Evolutionary conservation across 371 early-diverging fungal species (phyloP), one percentile per base, ranked within the genome.

Genomic region (Pancytospora philotis): DNA sequence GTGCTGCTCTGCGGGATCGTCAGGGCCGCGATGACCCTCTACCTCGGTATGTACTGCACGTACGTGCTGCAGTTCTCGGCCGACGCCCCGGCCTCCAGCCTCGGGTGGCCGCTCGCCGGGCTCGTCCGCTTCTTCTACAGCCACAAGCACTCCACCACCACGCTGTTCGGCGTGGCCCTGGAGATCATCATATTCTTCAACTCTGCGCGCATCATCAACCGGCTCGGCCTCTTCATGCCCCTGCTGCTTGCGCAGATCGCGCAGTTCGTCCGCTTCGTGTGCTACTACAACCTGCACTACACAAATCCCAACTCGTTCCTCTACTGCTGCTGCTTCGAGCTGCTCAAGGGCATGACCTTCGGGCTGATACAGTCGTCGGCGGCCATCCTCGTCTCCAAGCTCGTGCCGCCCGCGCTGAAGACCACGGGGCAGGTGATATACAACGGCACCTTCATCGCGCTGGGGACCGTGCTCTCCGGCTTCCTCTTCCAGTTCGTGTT

Each of bases 1-100:
- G 80, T 82, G 70, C 68, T 82, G 13, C 53, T 82, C 30, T 78
- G 77, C 63, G 83, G 83, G 35, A 71, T 82, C n/a, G 71, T 79
- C 2, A 30, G 83, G 50, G 69, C 79, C 37, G 64, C 66, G 3
- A 78, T 82, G 78, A 80, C 80, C 13, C 64, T 72, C 0, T 82
- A 78, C 60, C 66, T 82, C 1, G 61, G 71, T 31, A 27, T 75
- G 1, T 82, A 81, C 62, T 69, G 57, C 19, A 69, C 48, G 38
- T 68, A 77, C 19, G 71, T 77, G 25, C 64, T 80, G 6, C 52
- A 72, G 1, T 66, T 62, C 16, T 50, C 73, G 6, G 68, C 69
- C 34, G 36, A 68, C 10, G 10, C 58, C 0, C 62, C 70, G 16
- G n/a, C 61, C 6, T 13, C n/a, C 3, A 22, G 45, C 16, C 32